Base-by-base conservation (phyloP, 2,329 filamentous ascomycete genomes). In the Leptographium galeiforme region DNA sequence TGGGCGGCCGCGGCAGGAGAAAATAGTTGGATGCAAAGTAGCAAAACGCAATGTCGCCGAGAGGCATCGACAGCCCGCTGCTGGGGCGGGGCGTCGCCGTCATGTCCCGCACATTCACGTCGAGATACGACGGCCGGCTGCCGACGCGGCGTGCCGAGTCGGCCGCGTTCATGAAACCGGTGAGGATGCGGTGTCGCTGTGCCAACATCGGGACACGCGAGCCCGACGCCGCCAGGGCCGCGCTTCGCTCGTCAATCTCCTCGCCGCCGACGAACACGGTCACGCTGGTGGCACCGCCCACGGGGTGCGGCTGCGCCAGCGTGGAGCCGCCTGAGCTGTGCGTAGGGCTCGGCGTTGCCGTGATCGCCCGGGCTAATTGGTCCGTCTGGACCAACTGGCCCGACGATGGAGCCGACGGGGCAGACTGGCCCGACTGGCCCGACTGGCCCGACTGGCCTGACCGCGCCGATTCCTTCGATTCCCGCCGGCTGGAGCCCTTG, bases 1-100 rank as follows among this genome's bases (percentile, higher is more conserved):
- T 69, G 13, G 72, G 73, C 25, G 73, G 68, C 12, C 67, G 66
- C 16, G 79, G 77, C 14, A 77, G 59, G 11, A 82, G 67, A 51
- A 83, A 72, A 61, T 77, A 83, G 63, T 83, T 82, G 53, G 78
- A 70, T 16, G 82, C 65, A 61, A 83, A 83, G 61, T 78, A 76
- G 58, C 77, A 81, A 12, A 72, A 68, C 1, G 79, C 79, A 57
- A 76, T 72, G 54, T 79, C 70, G 34, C 80, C 75, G 1, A 77
- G 59, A 1, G 77, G 70, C n/a, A 79, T 61, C 46, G 68, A 68
- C 25, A 77, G 64, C 12, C 61, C 61, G 7, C 66, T 19, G 12
- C 33, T 18, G 1, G 55, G 55, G 7, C 30, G 40, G 7, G 47
- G 49, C 13, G 18, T 30, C 10, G 45, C 36, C 30, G 18, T 36